These are phyloP conservation scores for Moesziomyces antarcticus DNA, from an alignment of 1,284 basidiomycete genomes.

Conservation along the genomic window DNA sequence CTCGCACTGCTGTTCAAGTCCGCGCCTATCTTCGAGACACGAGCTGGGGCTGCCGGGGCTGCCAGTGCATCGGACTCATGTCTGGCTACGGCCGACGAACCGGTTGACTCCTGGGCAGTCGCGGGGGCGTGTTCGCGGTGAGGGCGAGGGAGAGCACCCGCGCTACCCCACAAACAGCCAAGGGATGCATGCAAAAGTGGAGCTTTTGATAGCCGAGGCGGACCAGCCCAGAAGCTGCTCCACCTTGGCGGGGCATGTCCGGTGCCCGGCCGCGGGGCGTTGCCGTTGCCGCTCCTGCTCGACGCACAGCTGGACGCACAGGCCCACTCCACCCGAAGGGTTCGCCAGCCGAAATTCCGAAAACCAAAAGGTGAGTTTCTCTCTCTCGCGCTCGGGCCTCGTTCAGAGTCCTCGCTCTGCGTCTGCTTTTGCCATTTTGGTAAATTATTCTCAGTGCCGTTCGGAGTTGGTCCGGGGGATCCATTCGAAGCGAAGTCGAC, in stretches of 20 bases:
- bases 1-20: no score
- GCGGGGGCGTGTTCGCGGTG: not conserved
- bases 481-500: no score
- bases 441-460: no score
- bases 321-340: no score
- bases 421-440: no score
- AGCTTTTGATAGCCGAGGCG: slow-evolving; percentile 9
- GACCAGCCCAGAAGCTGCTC: not conserved
- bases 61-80: not conserved
- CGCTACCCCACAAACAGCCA: slow-evolving; percentile 1
- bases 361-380: no score
- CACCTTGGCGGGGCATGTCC: slow-evolving; percentile 6
- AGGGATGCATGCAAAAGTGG: slow-evolving; percentile 4
- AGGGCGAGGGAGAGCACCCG: not conserved
- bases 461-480: no score
- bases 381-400: no score
- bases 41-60: not conserved
- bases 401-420: no score
- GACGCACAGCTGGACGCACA: no score
- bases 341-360: no score
- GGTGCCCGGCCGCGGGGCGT: slow-evolving; percentile 26
- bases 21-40: no score
- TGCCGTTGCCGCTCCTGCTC: slow-evolving; percentile 8
- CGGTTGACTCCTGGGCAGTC: not conserved
- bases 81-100: not conserved